Base-by-base conservation (phyloP, 306 rosid species). In the Citrullus amarus region DNA sequence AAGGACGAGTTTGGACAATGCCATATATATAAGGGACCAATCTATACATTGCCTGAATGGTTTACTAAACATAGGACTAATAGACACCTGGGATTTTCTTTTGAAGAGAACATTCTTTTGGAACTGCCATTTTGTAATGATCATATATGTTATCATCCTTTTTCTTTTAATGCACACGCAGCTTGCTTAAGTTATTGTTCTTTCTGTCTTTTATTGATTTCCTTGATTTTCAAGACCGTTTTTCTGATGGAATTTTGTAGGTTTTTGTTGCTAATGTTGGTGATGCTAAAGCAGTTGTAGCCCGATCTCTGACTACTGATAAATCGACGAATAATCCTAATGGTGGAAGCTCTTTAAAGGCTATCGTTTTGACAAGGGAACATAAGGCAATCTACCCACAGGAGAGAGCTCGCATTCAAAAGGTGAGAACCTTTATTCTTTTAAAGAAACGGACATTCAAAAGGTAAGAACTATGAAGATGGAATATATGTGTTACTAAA, bases 241-340 rank as follows among this genome's bases (percentile, higher is more conserved):
- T 73, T 16, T 46, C 41, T 73, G 61, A 73, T 44, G n/a, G 25
- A 16, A 50, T 51, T 28, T 79, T 82, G 14, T 82, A 90, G 97
- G 97, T 90, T 84, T 89, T 91, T 76, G 88, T 93, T 56, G 97
- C 96, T 75, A 91, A 93, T 79, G 56, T 93, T 61, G 98, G 98
- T 68, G 97, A 93, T 81, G 97, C 98, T 77, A 93, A 93, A 83
- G 96, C 98, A 34, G 93, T 93, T 78, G 87, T 93, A 68, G 98
- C 91, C 79, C 94, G 97, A 70, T 90, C 92, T 62, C 67, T 86
- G 79, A 5, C 82, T 39, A 22, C 59, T 74, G 88, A 86, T 81
- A 89, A 85, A 68, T 85, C 88, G 56, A 82, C 51, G 61, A 82
- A 80, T 83, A 77, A 79, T 73, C 73, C 91, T 14, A 83, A 86